A percentile compares a stretch with the other conserved stretches of the same genome.
phyloP scores from a whole-genome alignment of 1,139 yeast species.

The Torulaspora pretoriensis region DNA sequence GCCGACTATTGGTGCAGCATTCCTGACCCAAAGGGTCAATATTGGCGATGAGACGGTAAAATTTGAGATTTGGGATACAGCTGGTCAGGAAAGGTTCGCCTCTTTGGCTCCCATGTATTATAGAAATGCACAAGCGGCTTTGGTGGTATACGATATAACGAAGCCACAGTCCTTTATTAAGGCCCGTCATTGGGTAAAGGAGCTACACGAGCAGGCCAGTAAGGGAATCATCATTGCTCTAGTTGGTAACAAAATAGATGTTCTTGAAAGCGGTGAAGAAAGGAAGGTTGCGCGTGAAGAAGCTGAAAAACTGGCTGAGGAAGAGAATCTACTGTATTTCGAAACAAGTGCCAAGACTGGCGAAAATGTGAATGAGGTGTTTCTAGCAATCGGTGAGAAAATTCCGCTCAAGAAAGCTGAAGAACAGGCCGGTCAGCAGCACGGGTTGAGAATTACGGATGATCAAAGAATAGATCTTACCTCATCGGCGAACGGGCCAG shows the following conservation, averaged over 20 bases:
- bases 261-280: slow-evolving; percentile 46
- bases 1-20: slow-evolving; percentile 98
- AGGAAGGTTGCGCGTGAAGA: slow-evolving; percentile 87
- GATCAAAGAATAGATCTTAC: slow-evolving; percentile 29
- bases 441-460: slow-evolving; percentile 24
- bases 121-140: slow-evolving; percentile 97
- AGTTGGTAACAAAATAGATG: slow-evolving; percentile 88
- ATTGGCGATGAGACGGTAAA: slow-evolving; percentile 87
- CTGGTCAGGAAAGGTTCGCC: slow-evolving; percentile 97
- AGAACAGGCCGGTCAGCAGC: slow-evolving; percentile 15
- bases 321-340: slow-evolving; percentile 82
- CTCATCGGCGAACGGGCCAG: slow-evolving; percentile 19
- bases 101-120: slow-evolving; percentile 97
- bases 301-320: slow-evolving; percentile 74
- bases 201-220: slow-evolving; percentile 89
- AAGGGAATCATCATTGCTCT: slow-evolving; percentile 88
- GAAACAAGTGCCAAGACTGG: slow-evolving; percentile 96
- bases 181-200: slow-evolving; percentile 99
- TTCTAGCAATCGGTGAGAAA: slow-evolving; percentile 81
- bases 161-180: slow-evolving; percentile 96
- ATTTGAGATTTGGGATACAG: slow-evolving; percentile 98
- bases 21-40: slow-evolving; percentile 89
- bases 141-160: slow-evolving; percentile 92
- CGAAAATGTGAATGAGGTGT: slow-evolving; percentile 87
- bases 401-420: slow-evolving; percentile 27